Conservation (phyloP, 345 rosid species). For the Dipteronia sinensis region DNA sequence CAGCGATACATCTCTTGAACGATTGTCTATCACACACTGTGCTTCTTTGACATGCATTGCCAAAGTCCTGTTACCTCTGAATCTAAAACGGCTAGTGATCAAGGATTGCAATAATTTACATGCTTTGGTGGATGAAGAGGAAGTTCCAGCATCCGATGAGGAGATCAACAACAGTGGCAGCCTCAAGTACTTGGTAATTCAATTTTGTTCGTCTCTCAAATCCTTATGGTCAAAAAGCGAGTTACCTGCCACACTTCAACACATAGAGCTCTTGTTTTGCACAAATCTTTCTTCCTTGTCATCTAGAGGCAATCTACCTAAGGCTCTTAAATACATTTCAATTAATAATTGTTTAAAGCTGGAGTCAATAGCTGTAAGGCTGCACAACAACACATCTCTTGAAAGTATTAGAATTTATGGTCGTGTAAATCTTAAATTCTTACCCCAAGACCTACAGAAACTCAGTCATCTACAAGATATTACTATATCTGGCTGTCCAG, state of each 20-base stretch:
- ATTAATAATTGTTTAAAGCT: not conserved
- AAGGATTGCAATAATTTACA: not conserved
- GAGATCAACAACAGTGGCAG: too few relatives aligned
- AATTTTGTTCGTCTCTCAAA: not conserved
- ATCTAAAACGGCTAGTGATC: not conserved
- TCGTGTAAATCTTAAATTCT: not conserved
- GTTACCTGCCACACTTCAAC: slow-evolving; percentile 4
- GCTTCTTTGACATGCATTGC: slow-evolving; percentile 6
- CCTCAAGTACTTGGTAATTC: not conserved
- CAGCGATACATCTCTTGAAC: not conserved
- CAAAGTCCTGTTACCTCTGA: not conserved
- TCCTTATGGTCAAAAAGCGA: not conserved
- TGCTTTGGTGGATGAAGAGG: not conserved
- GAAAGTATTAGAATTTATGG: not conserved
- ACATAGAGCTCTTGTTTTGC: not conserved
- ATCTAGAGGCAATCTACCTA: slow-evolving; percentile 4
- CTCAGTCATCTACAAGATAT: slow-evolving; percentile 14
- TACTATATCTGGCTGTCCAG: not conserved
- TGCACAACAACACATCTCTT: slow-evolving; percentile 6
- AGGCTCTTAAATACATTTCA: not conserved
- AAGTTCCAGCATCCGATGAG: too few relatives aligned
- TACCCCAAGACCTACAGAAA: not conserved
- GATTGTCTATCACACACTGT: not conserved
- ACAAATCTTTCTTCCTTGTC: not conserved
- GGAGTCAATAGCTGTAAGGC: slow-evolving; percentile 7